A percentile compares a stretch with the other conserved stretches of the same genome.
phyloP scores from a whole-genome alignment of 2,329 filamentous ascomycete genomes.

The Cladophialophora bantiana region DNA sequence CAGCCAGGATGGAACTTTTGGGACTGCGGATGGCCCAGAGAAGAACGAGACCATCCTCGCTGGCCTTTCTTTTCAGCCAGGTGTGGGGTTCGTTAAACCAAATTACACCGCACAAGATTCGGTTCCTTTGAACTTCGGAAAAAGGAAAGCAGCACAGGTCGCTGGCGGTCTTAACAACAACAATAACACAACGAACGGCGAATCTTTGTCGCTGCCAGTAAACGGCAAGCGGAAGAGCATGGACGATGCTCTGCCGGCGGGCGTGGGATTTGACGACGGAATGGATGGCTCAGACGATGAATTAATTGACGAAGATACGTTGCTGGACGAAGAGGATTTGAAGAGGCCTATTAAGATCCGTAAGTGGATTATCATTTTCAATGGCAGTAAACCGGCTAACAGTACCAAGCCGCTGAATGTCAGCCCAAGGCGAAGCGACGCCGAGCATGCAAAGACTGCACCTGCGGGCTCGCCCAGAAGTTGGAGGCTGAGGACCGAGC shows the following conservation, averaged over 20 bases:
- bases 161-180: constrained; percentile 17
- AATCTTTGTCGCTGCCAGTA: constrained; percentile 37
- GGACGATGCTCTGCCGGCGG: constrained; percentile 55
- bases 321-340: constrained; percentile 86
- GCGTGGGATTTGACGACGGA: constrained; percentile 73
- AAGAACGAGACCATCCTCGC: constrained; percentile 83
- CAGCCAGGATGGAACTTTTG: constrained; percentile 72
- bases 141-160: constrained; percentile 57
- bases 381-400: constrained; percentile 4
- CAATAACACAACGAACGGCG: constrained; percentile 11
- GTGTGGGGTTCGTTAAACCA: constrained; percentile 75
- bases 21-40: constrained; percentile 54
- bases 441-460: constrained; percentile 97
- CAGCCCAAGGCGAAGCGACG: constrained; percentile 86
- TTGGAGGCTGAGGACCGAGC: constrained; percentile 83
- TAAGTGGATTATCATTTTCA: constrained; percentile 26
- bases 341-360: constrained; percentile 68
- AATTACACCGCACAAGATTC: constrained; percentile 64
- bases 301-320: constrained; percentile 86
- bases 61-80: constrained; percentile 69
- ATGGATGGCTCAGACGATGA: constrained; percentile 75
- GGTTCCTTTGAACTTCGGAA: constrained; percentile 70
- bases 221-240: constrained; percentile 54
- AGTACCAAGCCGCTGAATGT: constrained; percentile 75
- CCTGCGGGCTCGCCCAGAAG: constrained; percentile 86